Evolutionary conservation across 108 stramenopile species (phyloP).

Genomic region (Nitzschia putrida): DNA sequence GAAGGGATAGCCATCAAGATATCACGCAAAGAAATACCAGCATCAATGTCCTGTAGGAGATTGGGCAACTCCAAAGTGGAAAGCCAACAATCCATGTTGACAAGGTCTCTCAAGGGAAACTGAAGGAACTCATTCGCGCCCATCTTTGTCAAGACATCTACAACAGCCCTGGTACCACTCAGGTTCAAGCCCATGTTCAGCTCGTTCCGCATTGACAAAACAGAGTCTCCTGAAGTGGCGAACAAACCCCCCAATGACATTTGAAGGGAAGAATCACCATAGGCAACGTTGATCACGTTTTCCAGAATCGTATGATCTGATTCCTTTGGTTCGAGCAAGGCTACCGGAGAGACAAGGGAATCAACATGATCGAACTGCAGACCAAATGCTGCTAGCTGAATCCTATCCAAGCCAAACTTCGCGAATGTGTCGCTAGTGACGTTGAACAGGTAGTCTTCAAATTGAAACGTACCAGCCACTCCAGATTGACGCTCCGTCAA

Average conservation of each 20-base stretch:
- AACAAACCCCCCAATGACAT: slow-evolving; percentile 46
- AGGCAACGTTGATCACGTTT: slow-evolving; percentile 9
- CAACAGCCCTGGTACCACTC: slow-evolving; percentile 13
- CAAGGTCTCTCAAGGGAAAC: slow-evolving; percentile 63
- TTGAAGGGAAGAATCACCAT: slow-evolving; percentile 25
- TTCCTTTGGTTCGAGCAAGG: slow-evolving; percentile 5
- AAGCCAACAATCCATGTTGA: slow-evolving; percentile 66
- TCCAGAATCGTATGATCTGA: background rate
- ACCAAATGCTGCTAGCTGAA: slow-evolving; percentile 44
- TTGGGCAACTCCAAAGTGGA: slow-evolving; percentile 49
- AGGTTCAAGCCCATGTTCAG: slow-evolving; percentile 18
- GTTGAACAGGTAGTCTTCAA: slow-evolving; percentile 18
- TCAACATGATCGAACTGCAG: slow-evolving; percentile 47
- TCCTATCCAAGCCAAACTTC: slow-evolving; percentile 2
- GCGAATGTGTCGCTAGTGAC: slow-evolving; percentile 11
- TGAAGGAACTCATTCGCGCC: slow-evolving; percentile 39
- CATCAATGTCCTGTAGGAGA: slow-evolving; percentile 15
- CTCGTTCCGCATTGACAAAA: slow-evolving; percentile 48
- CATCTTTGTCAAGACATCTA: slow-evolving; percentile 48
- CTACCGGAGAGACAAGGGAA: slow-evolving; percentile 32
- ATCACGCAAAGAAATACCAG: slow-evolving; percentile 36
- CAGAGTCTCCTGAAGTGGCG: slow-evolving; percentile 43
- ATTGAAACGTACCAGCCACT: slow-evolving; percentile 40
- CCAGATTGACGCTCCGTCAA: slow-evolving; percentile 63
- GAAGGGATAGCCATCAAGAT: slow-evolving; percentile 42